phyloP scores from a whole-genome alignment of 495 filamentous ascomycete species.

The Pseudevernia furfuracea region DNA sequence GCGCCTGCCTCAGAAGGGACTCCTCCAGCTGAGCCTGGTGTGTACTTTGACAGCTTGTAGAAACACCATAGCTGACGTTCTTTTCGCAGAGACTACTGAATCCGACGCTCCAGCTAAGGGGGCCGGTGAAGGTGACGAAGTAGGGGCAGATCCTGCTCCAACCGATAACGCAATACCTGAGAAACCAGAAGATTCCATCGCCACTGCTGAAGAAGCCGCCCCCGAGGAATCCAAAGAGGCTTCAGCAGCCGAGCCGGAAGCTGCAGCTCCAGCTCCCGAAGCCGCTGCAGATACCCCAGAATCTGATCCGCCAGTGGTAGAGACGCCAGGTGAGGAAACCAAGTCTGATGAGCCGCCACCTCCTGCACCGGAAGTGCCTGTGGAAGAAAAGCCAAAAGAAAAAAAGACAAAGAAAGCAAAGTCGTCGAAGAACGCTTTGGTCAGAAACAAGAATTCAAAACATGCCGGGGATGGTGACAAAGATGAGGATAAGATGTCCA shows the following conservation, averaged over 20 bases:
- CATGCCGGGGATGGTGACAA: conserved; percentile 4
- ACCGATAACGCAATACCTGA: conserved; percentile 51
- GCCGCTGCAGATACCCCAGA: conserved; percentile 6
- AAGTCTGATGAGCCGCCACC: conserved; percentile 11
- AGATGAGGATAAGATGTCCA: conserved; percentile 8
- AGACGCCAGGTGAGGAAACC: conserved; percentile 7
- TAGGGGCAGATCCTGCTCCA: conserved; percentile 34
- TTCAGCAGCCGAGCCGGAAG: conserved; percentile 11
- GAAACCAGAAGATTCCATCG: conserved; percentile 28
- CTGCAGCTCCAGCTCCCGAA: conserved; percentile 4
- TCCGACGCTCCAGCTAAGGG: conserved; percentile 4
- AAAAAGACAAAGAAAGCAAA: conserved; percentile 18
- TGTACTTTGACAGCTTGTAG: not conserved
- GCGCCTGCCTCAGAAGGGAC: not conserved
- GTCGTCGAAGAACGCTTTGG: conserved; percentile 9
- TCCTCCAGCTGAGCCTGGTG: conserved; percentile 8
- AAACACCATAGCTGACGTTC: not conserved
- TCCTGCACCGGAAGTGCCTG: conserved; percentile 10
- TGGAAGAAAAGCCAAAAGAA: conserved; percentile 14
- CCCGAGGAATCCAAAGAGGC: conserved; percentile 9
- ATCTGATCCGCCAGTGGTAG: conserved; percentile 1
- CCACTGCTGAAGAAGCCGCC: conserved; percentile 7
- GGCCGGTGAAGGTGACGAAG: conserved; percentile 27
- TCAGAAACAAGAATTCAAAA: conserved; percentile 11
- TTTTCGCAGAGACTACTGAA: not conserved